Evolutionary conservation across 2,329 filamentous ascomycete genomes (phyloP), one percentile per base, ranked within the genome.

Genomic region (Diplodia seriata): DNA sequence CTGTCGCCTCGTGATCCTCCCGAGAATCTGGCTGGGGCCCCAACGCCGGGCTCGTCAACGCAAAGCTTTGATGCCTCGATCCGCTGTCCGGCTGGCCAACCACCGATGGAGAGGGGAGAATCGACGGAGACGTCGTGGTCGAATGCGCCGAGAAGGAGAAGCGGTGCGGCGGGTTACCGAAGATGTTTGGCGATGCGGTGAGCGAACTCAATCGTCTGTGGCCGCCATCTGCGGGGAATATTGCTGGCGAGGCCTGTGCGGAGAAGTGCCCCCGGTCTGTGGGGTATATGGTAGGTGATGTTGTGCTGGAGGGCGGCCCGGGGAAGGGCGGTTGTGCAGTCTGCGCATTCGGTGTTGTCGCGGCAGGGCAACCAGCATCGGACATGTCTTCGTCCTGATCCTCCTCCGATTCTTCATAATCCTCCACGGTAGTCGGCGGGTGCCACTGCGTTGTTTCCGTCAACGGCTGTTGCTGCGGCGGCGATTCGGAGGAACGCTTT

Each of bases 1-100:
- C 90, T 8, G 93, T 95, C 1, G 93, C 94, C 77, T 95, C 92
- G 69, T 93, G 90, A 53, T 85, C 82, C 36, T 82, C 77, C 9
- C 73, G 80, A 18, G 57, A 55, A 57, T 77, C 77, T 31, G 77
- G 72, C 69, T 76, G 76, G 2, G 78, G 76, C 5, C 72, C 73
- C 6, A 80, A 68, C 12, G 76, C 77, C 11, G 79, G 78, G 12
- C 76, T 78, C 2, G 77, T 80, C 38, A 80, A 68, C 11, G 51
- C 57, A 50, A 68, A 64, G 66, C 66, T 68, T 31, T 33, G 66
- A n/a, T 73, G 68, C 7, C 71, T 70, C 12, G 69, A 74, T 6
- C 26, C 15, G 18, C 64, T 67, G 5, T 68, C 57, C 36, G 53
- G 18, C 38, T 50, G 51, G 8, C 53, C 61, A 18, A 56, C 15